Percentiles rank a stretch among this genome's conserved stretches.
These are phyloP conservation scores for Paspalum notatum DNA, from an alignment of 176 grass and related monocot genomes.

Conservation along the genomic window DNA sequence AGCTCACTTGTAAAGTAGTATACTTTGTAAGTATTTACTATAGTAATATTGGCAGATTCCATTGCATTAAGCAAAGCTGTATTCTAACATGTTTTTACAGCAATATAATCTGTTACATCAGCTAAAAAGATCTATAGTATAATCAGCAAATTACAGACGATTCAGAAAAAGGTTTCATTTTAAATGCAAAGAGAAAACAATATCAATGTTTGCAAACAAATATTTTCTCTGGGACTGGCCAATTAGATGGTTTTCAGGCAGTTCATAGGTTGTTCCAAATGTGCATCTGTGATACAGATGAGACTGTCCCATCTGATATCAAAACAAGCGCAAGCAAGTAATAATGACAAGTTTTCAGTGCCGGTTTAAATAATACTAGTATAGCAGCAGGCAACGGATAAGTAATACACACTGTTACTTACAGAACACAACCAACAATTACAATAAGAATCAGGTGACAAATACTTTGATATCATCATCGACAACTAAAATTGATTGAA, in stretches of 20 bases:
- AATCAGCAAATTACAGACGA: not conserved
- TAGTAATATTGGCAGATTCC: not conserved
- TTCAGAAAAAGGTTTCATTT: not conserved
- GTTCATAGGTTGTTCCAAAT: slow-evolving; percentile 8
- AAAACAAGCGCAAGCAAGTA: slow-evolving; percentile 10
- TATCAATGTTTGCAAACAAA: not conserved
- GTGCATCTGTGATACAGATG: not conserved
- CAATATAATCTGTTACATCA: not conserved
- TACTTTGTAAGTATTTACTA: not conserved
- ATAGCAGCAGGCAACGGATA: not conserved
- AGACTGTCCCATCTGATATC: slow-evolving; percentile 8
- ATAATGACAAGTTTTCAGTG: not conserved
- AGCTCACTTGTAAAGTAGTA: not conserved
- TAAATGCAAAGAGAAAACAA: not conserved
- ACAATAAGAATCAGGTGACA: not conserved
- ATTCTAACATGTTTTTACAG: slow-evolving; percentile 9
- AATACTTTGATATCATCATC: not conserved
- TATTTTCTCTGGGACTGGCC: not conserved
- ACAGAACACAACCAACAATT: not conserved
- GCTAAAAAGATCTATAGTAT: not conserved
- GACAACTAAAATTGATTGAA: not conserved
- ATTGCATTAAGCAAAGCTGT: not conserved
- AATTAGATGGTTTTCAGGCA: not conserved
- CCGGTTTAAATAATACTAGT: not conserved
- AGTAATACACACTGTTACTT: not conserved